Percentiles rank a stretch among this genome's conserved stretches.
phyloP scores from a whole-genome alignment of 2,329 filamentous ascomycete genomes.

The Stachybotrys chartarum region DNA sequence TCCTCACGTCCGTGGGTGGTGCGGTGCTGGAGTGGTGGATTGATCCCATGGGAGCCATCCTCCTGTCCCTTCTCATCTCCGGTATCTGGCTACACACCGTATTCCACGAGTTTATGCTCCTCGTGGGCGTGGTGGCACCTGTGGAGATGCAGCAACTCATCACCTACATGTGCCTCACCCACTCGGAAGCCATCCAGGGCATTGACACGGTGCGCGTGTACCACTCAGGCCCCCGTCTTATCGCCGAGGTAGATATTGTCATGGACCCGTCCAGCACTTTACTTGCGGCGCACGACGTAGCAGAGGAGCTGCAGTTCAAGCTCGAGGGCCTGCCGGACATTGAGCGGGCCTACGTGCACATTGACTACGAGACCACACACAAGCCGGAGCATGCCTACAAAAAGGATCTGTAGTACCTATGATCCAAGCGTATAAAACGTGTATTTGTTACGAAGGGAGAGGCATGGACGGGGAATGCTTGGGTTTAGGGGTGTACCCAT shows the following conservation, averaged over 20 bases:
- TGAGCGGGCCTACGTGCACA: slow-evolving; percentile 91
- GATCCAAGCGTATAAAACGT: no score
- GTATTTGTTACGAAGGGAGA: no score
- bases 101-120: slow-evolving; percentile 79
- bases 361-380: slow-evolving; percentile 94
- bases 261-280: slow-evolving; percentile 74
- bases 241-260: slow-evolving; percentile 94
- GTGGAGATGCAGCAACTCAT: slow-evolving; percentile 86
- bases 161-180: slow-evolving; percentile 86
- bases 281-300: slow-evolving; percentile 79
- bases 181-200: slow-evolving; percentile 70
- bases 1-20: slow-evolving; percentile 86
- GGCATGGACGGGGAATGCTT: background rate
- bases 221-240: slow-evolving; percentile 79
- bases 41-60: slow-evolving; percentile 83
- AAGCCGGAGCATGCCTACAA: slow-evolving; percentile 73
- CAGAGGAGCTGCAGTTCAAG: slow-evolving; percentile 90
- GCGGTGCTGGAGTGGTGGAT: slow-evolving; percentile 90
- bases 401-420: slow-evolving; percentile 44
- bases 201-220: slow-evolving; percentile 96
- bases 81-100: slow-evolving; percentile 78
- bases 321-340: slow-evolving; percentile 86
- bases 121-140: slow-evolving; percentile 83
- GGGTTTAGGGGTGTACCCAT: background rate
- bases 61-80: slow-evolving; percentile 73